phyloP scores from a whole-genome alignment of 2,329 filamentous ascomycete genomes.

The Myotisia sp. region DNA sequence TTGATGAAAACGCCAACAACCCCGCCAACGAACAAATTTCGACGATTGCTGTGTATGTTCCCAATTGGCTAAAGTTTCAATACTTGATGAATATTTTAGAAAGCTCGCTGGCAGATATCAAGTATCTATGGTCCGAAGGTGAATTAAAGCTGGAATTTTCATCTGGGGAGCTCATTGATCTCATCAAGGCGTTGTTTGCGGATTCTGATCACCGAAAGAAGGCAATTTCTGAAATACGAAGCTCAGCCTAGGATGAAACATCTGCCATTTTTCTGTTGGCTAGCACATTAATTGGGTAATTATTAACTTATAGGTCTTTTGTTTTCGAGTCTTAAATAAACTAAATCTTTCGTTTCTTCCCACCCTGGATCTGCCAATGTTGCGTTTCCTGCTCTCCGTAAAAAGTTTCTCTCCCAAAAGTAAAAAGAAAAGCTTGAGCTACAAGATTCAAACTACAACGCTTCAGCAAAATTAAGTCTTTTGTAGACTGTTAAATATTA shows the following conservation, averaged over 20 bases:
- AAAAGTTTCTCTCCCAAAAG: slow-evolving; percentile 4
- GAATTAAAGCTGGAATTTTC: slow-evolving; percentile 49
- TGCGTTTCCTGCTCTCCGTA: slow-evolving; percentile 13
- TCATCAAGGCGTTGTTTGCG: slow-evolving; percentile 51
- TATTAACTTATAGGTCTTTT: slow-evolving; percentile 4
- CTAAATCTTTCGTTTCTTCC: no score
- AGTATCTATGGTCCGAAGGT: slow-evolving; percentile 51
- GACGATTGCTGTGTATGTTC: slow-evolving; percentile 48
- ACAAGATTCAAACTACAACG: background rate
- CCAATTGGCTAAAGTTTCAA: slow-evolving; percentile 52
- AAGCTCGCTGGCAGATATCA: slow-evolving; percentile 49
- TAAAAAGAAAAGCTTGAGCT: slow-evolving; percentile 2
- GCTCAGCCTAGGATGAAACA: slow-evolving; percentile 17
- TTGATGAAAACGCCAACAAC: slow-evolving; percentile 19
- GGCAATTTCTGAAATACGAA: slow-evolving; percentile 44
- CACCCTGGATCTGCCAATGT: slow-evolving; percentile 19
- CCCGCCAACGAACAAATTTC: slow-evolving; percentile 21
- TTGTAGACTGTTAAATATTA: background rate
- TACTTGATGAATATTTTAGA: slow-evolving; percentile 51
- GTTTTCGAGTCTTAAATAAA: background rate
- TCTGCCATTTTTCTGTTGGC: no score
- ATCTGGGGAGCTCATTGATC: slow-evolving; percentile 46
- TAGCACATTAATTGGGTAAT: background rate
- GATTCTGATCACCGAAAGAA: slow-evolving; percentile 45
- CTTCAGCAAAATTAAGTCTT: background rate